phyloP scores from a whole-genome alignment of 139 green algal species.

The Chlorella sp. region DNA sequence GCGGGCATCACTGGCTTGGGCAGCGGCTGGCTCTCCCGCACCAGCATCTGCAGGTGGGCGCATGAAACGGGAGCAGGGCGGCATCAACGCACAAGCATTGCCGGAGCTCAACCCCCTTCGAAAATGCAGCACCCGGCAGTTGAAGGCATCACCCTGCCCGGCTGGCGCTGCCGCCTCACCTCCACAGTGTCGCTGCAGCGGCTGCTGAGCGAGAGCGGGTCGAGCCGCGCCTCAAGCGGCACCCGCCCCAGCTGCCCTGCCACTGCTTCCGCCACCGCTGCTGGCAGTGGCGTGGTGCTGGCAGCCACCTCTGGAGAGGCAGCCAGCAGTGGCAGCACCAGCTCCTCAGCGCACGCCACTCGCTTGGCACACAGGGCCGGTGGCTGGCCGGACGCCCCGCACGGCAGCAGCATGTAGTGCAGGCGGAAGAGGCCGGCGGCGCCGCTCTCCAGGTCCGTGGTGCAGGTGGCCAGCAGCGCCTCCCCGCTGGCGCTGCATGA shows the following conservation, averaged over 20 bases:
- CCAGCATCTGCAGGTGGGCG: conserved; percentile 28
- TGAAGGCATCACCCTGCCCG: background rate
- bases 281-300: background rate
- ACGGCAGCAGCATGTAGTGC: conserved; percentile 28
- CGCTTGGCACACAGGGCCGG: conserved; percentile 15
- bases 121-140: background rate
- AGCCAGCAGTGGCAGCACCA: background rate
- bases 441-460: conserved; percentile 21
- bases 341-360: conserved; percentile 15
- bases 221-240: conserved; percentile 7
- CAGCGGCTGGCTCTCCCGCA: conserved; percentile 25
- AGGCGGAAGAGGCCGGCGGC: conserved; percentile 12
- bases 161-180: background rate
- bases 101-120: background rate
- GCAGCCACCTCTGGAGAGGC: background rate
- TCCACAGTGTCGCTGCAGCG: conserved; percentile 13
- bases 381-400: background rate
- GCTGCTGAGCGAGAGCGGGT: conserved; percentile 17
- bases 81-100: background rate
- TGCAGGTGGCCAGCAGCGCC: conserved; percentile 5
- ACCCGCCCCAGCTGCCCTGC: background rate
- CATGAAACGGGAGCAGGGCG: background rate
- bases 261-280: conserved; percentile 7
- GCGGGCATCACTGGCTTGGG: background rate
- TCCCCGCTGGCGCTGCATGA: background rate